Base-by-base conservation (phyloP, 495 filamentous ascomycete genomes). In the Cryomyces minteri region DNA sequence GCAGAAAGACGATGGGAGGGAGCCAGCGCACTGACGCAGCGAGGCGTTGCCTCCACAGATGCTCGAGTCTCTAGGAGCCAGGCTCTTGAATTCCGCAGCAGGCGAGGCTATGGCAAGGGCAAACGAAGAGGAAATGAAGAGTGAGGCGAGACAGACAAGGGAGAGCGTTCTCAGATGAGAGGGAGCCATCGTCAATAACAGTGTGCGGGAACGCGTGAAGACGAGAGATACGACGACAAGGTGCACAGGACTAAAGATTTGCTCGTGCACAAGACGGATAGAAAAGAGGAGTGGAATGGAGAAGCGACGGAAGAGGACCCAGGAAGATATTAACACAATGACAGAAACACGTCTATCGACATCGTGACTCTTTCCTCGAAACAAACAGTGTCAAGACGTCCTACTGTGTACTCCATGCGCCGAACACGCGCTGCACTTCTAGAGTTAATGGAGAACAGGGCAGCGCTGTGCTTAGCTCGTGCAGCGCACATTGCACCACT, bases 1-100 rank as follows among this genome's bases (percentile, higher is more conserved):
- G 66, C 85, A 92, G 66, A 92, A 93, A 56, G 73, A 65, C 33
- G 65, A 62, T 2, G 84, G 81, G 11, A 88, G 65, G 5, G 63
- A 41, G 25, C 62, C 56, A 3, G 66, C 59, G 56, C 83, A 88
- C 45, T 60, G 61, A 14, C 52, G 47, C 46, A 69, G 74, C 31
- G 43, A 43, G 2, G 63, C 48, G 31, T 54, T 59, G 0, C 70
- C 64, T 49, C 53, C 52, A 43, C 76, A 80, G 6, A 60, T 63
- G 14, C 55, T 48, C 28, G 55, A 46, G 33, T 60, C 56, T 49
- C 66, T 57, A 25, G 54, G 30, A 6, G 63, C 39, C 6, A 71
- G 56, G 30, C 51, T 51, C 5, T 61, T 47, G 12, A 60, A 57
- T 37, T 61, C 50, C 25, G 55, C 59, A 43, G 63, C 50, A 32